phyloP scores from a whole-genome alignment of 257 asterid genomes.

The Anisodus acutangulus region DNA sequence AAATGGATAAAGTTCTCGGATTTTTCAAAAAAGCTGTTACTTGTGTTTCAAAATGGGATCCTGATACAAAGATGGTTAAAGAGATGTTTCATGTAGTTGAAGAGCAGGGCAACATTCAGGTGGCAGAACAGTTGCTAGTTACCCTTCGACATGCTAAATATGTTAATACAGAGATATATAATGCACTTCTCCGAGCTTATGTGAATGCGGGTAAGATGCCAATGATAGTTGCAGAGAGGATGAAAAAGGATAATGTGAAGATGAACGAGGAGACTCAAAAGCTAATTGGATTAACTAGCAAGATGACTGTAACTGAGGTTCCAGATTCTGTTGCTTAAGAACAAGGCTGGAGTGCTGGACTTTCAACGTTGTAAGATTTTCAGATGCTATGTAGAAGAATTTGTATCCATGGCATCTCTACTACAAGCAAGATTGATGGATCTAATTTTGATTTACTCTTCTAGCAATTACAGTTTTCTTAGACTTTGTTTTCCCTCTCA shows the following conservation, averaged over 20 bases:
- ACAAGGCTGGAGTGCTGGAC: neutral
- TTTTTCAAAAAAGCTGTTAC: conserved; percentile 65
- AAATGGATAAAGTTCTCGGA: conserved; percentile 53
- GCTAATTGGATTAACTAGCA: conserved; percentile 61
- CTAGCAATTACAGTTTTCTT: neutral
- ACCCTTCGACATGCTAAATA: conserved; percentile 64
- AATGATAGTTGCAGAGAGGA: conserved; percentile 77
- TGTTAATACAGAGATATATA: conserved; percentile 63
- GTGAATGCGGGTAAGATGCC: conserved; percentile 83
- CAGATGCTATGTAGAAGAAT: neutral
- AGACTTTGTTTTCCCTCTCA: neutral
- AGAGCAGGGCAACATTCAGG: conserved; percentile 65
- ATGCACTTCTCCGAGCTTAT: conserved; percentile 70
- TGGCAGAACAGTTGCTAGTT: conserved; percentile 67
- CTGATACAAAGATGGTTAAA: conserved; percentile 57
- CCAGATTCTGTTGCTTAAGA: conserved; percentile 48
- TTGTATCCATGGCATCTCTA: neutral
- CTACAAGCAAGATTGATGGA: neutral
- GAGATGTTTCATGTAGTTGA: conserved; percentile 61
- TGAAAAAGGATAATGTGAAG: conserved; percentile 73
- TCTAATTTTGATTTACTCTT: neutral
- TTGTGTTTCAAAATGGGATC: conserved; percentile 78
- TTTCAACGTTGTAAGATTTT: neutral
- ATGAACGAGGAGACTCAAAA: conserved; percentile 64
- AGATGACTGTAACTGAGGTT: conserved; percentile 72